Evolutionary conservation across 2,329 filamentous ascomycete genomes (phyloP).

Genomic region (Volutella citrinella): DNA sequence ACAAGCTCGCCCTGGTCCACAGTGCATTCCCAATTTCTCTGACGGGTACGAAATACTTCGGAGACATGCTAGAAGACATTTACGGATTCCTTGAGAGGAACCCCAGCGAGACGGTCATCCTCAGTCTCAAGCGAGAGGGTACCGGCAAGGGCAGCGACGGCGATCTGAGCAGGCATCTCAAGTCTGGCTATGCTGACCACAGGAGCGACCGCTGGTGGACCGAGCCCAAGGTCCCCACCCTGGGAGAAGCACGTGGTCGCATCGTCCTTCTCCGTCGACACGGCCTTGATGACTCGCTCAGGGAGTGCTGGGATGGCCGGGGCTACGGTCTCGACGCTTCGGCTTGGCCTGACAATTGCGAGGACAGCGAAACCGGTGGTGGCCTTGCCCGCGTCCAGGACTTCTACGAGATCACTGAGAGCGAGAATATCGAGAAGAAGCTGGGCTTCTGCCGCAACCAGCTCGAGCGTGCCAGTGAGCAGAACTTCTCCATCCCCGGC

Average conservation of each 20-base stretch:
- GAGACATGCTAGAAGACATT: slow-evolving; percentile 66
- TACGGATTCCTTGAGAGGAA: slow-evolving; percentile 75
- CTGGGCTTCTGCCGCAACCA: slow-evolving; percentile 71
- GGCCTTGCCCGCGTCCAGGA: slow-evolving; percentile 85
- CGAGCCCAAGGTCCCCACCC: slow-evolving; percentile 68
- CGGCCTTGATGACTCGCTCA: slow-evolving; percentile 55
- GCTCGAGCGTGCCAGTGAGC: slow-evolving; percentile 66
- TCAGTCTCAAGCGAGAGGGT: slow-evolving; percentile 90
- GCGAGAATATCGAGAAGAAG: slow-evolving; percentile 75
- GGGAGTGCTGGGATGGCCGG: slow-evolving; percentile 41
- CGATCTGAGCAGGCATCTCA: slow-evolving; percentile 72
- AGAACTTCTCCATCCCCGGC: slow-evolving; percentile 43
- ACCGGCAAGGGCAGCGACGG: slow-evolving; percentile 75
- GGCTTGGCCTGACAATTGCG: slow-evolving; percentile 84
- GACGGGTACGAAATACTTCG: slow-evolving; percentile 76
- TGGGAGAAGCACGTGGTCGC: slow-evolving; percentile 77
- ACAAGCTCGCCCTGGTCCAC: slow-evolving; percentile 80
- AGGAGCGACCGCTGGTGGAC: slow-evolving; percentile 71
- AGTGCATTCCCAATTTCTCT: slow-evolving; percentile 85
- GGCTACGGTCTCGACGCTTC: slow-evolving; percentile 61
- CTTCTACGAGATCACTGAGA: slow-evolving; percentile 84
- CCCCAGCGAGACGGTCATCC: slow-evolving; percentile 76
- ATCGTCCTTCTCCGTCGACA: slow-evolving; percentile 85
- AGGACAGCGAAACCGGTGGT: slow-evolving; percentile 66
- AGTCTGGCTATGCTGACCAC: slow-evolving; percentile 64